Base-by-base conservation (phyloP, 805 yeast genomes). In the Lipomyces spencermartinsiae region DNA sequence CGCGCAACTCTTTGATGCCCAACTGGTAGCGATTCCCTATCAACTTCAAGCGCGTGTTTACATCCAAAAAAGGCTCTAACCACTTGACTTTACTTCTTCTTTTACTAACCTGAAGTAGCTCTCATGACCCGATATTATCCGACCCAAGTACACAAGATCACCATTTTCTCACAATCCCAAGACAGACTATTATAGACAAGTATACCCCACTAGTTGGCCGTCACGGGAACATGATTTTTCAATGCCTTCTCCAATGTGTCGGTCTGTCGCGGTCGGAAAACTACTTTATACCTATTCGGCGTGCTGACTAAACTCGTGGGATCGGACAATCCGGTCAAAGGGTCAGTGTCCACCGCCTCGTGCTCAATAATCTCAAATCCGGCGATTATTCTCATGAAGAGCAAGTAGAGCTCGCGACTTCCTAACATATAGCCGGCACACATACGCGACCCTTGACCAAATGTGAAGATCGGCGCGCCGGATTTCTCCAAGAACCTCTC, bases 371-470 rank as follows among this genome's bases (percentile, higher is more conserved):
- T 80, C 61, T 83, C 79, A 73, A 85, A 91, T 31, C 83, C 73
- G 1, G 87, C 74, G 1, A 90, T 74, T 62, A 87, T 74, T 62
- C 91, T 83, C 67, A 86, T 78, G 22, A 87, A 76, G 19, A 89
- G 75, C 3, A 85, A 80, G 73, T 90, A 91, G 73, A 90, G 79
- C 75, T 90, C 93, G 63, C 86, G 83, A 71, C 82, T 81, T 0
- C 93, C 93, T 60, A 90, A 80, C 63, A 84, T 83, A 59, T 83
- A 83, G 0, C 95, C 96, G 0, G 89, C 83, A 76, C 96, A 91
- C 87, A 84, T 87, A 64, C 96, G 78, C 0, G 89, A 80, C 0
- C 96, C 96, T 22, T 85, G 83, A 0, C 95, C 96, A 77, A 76
- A 78, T 2, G 79, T 73, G 62, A 73, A 77, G 53, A 73, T 73